Conservation (phyloP, 106 monocot species). For the Dendrobium nobile region DNA sequence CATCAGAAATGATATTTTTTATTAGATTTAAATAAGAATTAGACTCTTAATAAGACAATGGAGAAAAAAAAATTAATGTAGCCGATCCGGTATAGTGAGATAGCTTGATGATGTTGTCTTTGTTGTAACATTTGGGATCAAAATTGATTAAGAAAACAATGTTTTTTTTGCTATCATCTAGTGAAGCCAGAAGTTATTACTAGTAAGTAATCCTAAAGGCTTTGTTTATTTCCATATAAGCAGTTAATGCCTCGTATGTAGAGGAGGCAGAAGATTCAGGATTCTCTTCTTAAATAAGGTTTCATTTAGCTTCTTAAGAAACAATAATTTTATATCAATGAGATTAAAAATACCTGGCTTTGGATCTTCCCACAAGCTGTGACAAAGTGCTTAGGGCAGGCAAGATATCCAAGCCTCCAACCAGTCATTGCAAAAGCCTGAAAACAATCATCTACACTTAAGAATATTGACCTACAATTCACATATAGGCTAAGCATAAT, state of each 20-base stretch:
- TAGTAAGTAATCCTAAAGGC: background rate
- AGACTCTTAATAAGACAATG: no score
- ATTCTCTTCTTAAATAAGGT: background rate
- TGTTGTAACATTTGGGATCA: no score
- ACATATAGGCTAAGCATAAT: background rate
- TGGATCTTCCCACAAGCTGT: slow-evolving; percentile 70
- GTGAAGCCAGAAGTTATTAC: background rate
- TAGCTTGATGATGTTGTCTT: no score
- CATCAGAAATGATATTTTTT: no score
- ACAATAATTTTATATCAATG: background rate
- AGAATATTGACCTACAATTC: background rate
- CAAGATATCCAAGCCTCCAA: slow-evolving; percentile 95
- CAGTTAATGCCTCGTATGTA: background rate
- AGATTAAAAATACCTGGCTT: slow-evolving; percentile 48
- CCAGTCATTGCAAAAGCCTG: slow-evolving; percentile 99
- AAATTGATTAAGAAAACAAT: no score
- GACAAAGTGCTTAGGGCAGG: slow-evolving; percentile 62
- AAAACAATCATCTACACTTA: slow-evolving; percentile 8
- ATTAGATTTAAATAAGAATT: no score
- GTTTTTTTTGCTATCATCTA: background rate
- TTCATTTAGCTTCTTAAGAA: background rate
- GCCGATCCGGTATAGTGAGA: no score
- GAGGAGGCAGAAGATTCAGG: background rate
- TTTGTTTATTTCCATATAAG: background rate
- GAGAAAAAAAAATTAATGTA: no score